Percentiles rank a stretch among this genome's conserved stretches.
phyloP scores from a whole-genome alignment of 2,329 filamentous ascomycete genomes.

The Fusarium dimerum region DNA sequence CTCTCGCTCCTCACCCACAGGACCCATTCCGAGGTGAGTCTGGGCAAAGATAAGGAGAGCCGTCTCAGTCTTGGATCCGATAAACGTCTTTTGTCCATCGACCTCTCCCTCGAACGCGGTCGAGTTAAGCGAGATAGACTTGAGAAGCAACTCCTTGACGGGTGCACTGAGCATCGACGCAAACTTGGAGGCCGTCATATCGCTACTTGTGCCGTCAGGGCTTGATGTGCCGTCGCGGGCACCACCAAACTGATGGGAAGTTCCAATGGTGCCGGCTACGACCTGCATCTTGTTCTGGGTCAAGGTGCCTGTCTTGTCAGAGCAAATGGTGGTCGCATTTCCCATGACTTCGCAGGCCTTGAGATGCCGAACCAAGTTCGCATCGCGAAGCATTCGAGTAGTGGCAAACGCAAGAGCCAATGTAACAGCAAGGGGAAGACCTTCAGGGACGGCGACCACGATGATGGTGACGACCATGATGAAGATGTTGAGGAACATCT shows the following conservation, averaged over 20 bases:
- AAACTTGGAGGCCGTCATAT: conserved; percentile 49
- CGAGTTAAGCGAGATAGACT: conserved; percentile 66
- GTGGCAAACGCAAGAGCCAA: conserved; percentile 76
- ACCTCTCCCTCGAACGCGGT: conserved; percentile 76
- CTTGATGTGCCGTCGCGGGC: conserved; percentile 30
- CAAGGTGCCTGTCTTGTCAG: conserved; percentile 67
- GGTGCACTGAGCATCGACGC: conserved; percentile 45
- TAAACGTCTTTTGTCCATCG: conserved; percentile 66
- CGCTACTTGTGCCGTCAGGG: conserved; percentile 32
- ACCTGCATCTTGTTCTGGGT: conserved; percentile 72
- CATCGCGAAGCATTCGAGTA: conserved; percentile 74
- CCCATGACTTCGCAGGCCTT: conserved; percentile 83
- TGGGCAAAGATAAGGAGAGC: conserved; percentile 70
- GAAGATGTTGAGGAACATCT: conserved; percentile 74
- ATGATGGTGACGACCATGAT: conserved; percentile 80
- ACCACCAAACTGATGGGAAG: conserved; percentile 55
- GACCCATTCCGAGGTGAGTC: conserved; percentile 66
- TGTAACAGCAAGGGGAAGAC: conserved; percentile 75
- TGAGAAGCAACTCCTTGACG: conserved; percentile 55
- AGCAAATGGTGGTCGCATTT: conserved; percentile 71
- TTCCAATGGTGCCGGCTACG: conserved; percentile 61
- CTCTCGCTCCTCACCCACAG: conserved; percentile 64
- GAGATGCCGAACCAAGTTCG: conserved; percentile 74
- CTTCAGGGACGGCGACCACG: conserved; percentile 78
- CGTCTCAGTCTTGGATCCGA: conserved; percentile 78